phyloP scores from a whole-genome alignment of 2,329 filamentous ascomycete genomes.

The Phialophora verrucosa region DNA sequence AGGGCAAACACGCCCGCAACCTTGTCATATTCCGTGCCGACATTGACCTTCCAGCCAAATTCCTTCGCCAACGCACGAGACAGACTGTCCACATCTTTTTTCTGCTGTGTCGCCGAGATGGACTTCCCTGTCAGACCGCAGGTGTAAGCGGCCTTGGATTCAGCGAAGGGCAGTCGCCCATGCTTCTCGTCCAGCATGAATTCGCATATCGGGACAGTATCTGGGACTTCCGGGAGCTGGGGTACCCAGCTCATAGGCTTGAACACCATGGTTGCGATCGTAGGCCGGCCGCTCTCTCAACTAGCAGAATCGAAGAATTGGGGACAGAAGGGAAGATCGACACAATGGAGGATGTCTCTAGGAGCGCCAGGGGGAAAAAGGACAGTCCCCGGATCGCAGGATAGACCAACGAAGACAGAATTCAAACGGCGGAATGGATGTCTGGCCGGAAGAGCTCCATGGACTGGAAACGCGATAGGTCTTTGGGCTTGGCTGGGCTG shows the following conservation, averaged over 20 bases:
- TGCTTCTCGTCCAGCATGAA: slow-evolving; percentile 77
- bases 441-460: slow-evolving; percentile 12
- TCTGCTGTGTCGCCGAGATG: slow-evolving; percentile 68
- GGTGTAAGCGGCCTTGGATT: slow-evolving; percentile 73
- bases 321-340: background rate
- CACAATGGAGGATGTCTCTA: background rate
- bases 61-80: slow-evolving; percentile 72
- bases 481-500: background rate
- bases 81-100: slow-evolving; percentile 68
- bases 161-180: slow-evolving; percentile 67
- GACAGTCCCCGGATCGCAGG: background rate
- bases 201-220: slow-evolving; percentile 74
- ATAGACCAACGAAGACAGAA: background rate
- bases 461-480: slow-evolving; percentile 9
- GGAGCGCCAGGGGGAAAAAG: background rate
- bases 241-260: slow-evolving; percentile 48
- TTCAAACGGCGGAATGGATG: background rate
- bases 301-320: background rate
- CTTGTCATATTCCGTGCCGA: slow-evolving; percentile 80
- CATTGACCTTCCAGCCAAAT: slow-evolving; percentile 71
- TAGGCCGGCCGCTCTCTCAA: background rate
- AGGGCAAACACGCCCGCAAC: slow-evolving; percentile 77
- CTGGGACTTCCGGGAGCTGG: slow-evolving; percentile 64
- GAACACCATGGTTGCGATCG: slow-evolving; percentile 52
- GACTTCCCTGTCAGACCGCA: slow-evolving; percentile 75